A percentile compares a stretch with the other conserved stretches of the same genome.
Conservation (phyloP, 1,284 basidiomycete genomes). For the Cryptococcus sp. region DNA sequence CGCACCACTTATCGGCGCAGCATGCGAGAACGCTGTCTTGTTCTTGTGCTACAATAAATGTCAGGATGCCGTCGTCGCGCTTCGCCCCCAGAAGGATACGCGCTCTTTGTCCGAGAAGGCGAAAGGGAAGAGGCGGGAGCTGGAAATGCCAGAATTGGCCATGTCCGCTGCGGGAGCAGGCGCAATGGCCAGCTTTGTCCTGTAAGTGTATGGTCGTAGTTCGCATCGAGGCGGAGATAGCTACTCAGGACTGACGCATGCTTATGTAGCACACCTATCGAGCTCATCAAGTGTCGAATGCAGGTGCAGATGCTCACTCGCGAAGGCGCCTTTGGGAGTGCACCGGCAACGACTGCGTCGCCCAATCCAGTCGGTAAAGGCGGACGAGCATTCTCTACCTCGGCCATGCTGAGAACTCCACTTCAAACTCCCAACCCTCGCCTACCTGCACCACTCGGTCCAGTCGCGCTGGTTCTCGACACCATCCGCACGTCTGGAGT, state of each 20-base stretch:
- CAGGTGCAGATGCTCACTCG: slow-evolving; percentile 82
- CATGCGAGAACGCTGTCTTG: slow-evolving; percentile 83
- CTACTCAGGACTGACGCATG: slow-evolving; percentile 1
- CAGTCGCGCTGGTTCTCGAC: slow-evolving; percentile 66
- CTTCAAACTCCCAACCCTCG: slow-evolving; percentile 9
- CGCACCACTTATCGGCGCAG: slow-evolving; percentile 85
- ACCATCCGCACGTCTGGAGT: slow-evolving; percentile 69
- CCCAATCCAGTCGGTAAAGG: slow-evolving; percentile 30
- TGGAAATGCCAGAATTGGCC: slow-evolving; percentile 67
- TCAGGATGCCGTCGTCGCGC: slow-evolving; percentile 64
- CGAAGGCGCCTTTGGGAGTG: slow-evolving; percentile 45
- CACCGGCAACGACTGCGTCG: slow-evolving; percentile 25
- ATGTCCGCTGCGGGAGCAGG: slow-evolving; percentile 79
- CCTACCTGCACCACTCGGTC: slow-evolving; percentile 61
- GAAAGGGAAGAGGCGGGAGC: slow-evolving; percentile 44
- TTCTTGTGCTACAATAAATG: slow-evolving; percentile 86
- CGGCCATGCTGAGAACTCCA: slow-evolving; percentile 1
- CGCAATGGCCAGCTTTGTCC: slow-evolving; percentile 75
- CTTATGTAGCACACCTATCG: slow-evolving; percentile 72
- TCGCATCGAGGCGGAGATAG: not conserved
- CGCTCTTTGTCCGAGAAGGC: slow-evolving; percentile 43
- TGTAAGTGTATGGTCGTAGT: slow-evolving; percentile 53
- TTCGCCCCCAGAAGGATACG: slow-evolving; percentile 18
- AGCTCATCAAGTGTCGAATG: slow-evolving; percentile 93
- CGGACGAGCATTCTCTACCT: slow-evolving; percentile 7